Percentiles rank a stretch among this genome's conserved stretches.
phyloP scores from a whole-genome alignment of 768 basidiomycete genomes.

The Tylopilus felleus region DNA sequence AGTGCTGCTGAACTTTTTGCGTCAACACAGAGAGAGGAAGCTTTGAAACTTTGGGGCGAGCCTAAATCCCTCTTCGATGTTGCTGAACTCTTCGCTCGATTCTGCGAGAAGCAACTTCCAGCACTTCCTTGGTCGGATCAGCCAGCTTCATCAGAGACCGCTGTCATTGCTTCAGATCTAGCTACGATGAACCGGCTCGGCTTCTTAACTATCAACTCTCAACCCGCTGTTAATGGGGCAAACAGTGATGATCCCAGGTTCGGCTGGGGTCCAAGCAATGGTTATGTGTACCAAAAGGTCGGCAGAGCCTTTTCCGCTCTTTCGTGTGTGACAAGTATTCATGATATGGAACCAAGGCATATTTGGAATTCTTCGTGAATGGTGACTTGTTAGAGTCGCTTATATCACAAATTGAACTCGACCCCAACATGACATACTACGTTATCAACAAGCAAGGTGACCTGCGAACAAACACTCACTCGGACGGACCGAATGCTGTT shows the following conservation, averaged over 20 bases:
- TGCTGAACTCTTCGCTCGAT: constrained; percentile 70
- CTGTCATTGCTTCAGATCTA: constrained; percentile 72
- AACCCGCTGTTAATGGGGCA: constrained; percentile 91
- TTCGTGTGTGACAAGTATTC: background rate
- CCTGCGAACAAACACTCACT: constrained; percentile 89
- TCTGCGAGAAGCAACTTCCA: constrained; percentile 69
- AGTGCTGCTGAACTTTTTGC: constrained; percentile 6
- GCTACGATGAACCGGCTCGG: constrained; percentile 86
- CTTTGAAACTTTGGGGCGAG: constrained; percentile 82
- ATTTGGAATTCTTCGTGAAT: constrained; percentile 92
- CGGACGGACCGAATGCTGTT: constrained; percentile 96
- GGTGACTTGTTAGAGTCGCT: constrained; percentile 70
- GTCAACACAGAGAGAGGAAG: constrained; percentile 76
- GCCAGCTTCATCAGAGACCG: constrained; percentile 79
- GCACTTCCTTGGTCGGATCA: constrained; percentile 97
- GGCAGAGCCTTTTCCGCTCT: constrained; percentile 2
- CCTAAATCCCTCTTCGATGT: constrained; percentile 69
- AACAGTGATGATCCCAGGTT: constrained; percentile 79
- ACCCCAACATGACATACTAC: constrained; percentile 91
- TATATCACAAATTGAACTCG: constrained; percentile 78
- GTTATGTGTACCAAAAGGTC: constrained; percentile 95
- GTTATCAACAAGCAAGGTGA: constrained; percentile 96
- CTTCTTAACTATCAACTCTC: constrained; percentile 96
- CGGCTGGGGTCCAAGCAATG: constrained; percentile 93
- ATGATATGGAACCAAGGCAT: constrained; percentile 56